phyloP scores from a whole-genome alignment of 2,329 filamentous ascomycete genomes.

The Fusarium devonianum region DNA sequence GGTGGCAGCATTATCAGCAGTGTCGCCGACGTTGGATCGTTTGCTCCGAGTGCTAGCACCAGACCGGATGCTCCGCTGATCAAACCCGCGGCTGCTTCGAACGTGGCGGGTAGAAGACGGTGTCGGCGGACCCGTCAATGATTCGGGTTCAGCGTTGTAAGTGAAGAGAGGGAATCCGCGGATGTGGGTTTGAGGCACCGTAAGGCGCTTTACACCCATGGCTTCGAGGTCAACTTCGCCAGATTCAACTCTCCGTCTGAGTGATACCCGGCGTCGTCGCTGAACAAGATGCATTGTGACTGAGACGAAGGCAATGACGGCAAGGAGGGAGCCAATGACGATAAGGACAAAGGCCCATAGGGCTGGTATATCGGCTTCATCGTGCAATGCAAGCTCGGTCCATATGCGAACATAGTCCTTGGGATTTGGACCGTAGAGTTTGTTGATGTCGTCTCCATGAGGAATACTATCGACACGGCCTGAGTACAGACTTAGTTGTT shows the following conservation, averaged over 20 bases:
- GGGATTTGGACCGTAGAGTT: constrained; percentile 61
- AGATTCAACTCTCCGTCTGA: constrained; percentile 73
- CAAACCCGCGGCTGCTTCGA: constrained; percentile 43
- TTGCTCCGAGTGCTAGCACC: constrained; percentile 48
- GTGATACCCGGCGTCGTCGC: constrained; percentile 68
- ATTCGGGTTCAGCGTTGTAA: constrained; percentile 68
- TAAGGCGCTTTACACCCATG: constrained; percentile 82
- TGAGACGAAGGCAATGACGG: constrained; percentile 72
- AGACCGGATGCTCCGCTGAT: constrained; percentile 42
- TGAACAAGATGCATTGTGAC: constrained; percentile 80
- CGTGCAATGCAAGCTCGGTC: constrained; percentile 60
- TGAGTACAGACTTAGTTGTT: constrained; percentile 77
- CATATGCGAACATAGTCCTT: constrained; percentile 68
- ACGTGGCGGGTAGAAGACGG: constrained; percentile 45
- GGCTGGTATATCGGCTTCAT: constrained; percentile 64
- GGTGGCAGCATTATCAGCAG: constrained; percentile 53
- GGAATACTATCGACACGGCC: constrained; percentile 72
- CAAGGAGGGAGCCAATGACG: constrained; percentile 74
- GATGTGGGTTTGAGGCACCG: constrained; percentile 75
- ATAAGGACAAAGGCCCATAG: constrained; percentile 82
- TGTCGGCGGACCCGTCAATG: constrained; percentile 47
- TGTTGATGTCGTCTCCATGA: constrained; percentile 62
- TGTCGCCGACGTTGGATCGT: constrained; percentile 47
- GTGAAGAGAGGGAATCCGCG: constrained; percentile 79
- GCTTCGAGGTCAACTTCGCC: constrained; percentile 89